Conservation (phyloP, 306 rosid species). For the Potentilla sterilis region DNA sequence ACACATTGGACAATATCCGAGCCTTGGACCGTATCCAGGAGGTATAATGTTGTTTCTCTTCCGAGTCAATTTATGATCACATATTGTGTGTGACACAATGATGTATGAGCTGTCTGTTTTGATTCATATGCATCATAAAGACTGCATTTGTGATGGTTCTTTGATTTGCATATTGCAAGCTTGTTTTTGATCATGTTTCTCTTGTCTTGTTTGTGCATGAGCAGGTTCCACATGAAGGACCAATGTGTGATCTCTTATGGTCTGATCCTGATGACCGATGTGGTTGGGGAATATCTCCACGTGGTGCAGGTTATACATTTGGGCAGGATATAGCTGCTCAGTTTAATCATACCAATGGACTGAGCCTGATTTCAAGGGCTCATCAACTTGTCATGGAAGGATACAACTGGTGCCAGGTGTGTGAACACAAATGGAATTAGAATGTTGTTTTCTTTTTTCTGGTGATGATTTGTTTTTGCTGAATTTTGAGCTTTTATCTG, state of each 20-base stretch:
- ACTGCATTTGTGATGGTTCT: neutral
- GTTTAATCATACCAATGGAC: slow-evolving; percentile 93
- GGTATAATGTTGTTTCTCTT: slow-evolving; percentile 39
- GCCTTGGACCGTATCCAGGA: slow-evolving; percentile 96
- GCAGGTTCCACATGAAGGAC: slow-evolving; percentile 99
- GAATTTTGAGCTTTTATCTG: slow-evolving; percentile 23
- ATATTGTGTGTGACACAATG: neutral
- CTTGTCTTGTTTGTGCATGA: slow-evolving; percentile 15
- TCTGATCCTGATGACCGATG: slow-evolving; percentile 99
- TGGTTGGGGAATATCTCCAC: slow-evolving; percentile 99
- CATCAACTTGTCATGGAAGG: slow-evolving; percentile 99
- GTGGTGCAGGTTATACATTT: slow-evolving; percentile 98
- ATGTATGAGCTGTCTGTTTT: neutral
- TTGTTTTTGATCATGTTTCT: slow-evolving; percentile 6
- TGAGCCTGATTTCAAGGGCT: slow-evolving; percentile 91
- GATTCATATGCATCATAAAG: neutral
- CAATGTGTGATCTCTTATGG: slow-evolving; percentile 98
- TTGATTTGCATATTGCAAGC: slow-evolving; percentile 1
- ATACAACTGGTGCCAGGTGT: slow-evolving; percentile 98
- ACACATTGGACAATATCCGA: slow-evolving; percentile 87
- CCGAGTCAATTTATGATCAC: neutral
- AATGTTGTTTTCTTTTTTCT: slow-evolving; percentile 1
- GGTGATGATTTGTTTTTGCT: slow-evolving; percentile 3
- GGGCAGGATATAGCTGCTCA: slow-evolving; percentile 98
- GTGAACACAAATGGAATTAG: slow-evolving; percentile 4